Evolutionary conservation across 495 filamentous ascomycete genomes (phyloP).

Genomic region (Platismatia glauca): DNA sequence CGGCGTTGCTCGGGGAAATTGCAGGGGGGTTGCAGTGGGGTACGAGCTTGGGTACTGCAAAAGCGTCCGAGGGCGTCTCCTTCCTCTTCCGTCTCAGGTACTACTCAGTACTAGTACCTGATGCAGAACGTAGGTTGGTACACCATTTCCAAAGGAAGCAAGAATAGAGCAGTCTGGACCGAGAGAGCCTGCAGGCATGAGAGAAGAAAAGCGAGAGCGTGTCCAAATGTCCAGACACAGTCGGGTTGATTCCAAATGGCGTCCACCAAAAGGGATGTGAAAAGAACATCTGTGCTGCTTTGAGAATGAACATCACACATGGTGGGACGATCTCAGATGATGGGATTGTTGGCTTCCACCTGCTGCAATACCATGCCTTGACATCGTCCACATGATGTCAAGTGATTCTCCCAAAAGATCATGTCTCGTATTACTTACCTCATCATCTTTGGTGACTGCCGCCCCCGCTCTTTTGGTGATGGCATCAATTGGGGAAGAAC

Average conservation of each 20-base stretch:
- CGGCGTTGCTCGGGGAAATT: constrained; percentile 16
- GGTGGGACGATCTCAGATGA: not conserved
- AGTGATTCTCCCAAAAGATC: not conserved
- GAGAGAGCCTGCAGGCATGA: not conserved
- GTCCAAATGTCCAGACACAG: not conserved
- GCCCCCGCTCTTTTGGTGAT: not conserved
- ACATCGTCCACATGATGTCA: not conserved
- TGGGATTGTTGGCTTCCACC: not conserved
- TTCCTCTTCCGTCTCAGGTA: constrained; percentile 1
- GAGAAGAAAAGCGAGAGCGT: not conserved
- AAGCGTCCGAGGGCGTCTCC: constrained; percentile 1
- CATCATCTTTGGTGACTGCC: not conserved
- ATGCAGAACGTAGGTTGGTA: not conserved
- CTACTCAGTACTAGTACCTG: too few relatives aligned
- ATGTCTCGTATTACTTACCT: not conserved
- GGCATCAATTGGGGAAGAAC: not conserved
- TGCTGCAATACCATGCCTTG: not conserved
- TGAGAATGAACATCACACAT: not conserved
- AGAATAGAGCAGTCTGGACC: not conserved
- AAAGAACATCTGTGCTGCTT: not conserved
- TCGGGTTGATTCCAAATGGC: not conserved
- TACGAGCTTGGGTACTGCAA: not conserved
- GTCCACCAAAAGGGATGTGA: not conserved
- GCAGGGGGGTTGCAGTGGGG: constrained; percentile 5
- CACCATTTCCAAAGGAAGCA: not conserved